These are phyloP conservation scores for Colletotrichum plurivorum DNA, from an alignment of 2,329 filamentous ascomycete genomes.

Conservation along the genomic window DNA sequence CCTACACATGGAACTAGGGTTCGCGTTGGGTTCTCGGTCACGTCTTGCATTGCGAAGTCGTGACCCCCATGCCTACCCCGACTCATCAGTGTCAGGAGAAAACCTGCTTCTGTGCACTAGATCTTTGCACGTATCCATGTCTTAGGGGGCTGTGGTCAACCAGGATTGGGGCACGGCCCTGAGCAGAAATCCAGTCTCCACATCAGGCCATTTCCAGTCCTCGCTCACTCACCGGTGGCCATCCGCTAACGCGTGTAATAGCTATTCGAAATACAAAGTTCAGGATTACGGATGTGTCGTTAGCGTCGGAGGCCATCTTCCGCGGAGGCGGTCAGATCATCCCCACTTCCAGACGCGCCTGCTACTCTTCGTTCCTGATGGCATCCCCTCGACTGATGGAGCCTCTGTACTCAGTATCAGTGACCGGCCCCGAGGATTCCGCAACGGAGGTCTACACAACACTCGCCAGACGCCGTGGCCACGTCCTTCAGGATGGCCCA, in stretches of 20 bases:
- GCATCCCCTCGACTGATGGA: slow-evolving; percentile 97
- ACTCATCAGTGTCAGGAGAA: slow-evolving; percentile 18
- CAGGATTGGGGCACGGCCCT: slow-evolving; percentile 34
- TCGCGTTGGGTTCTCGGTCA: slow-evolving; percentile 31
- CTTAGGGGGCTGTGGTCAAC: slow-evolving; percentile 30
- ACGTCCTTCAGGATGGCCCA: slow-evolving; percentile 93
- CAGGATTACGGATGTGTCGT: slow-evolving; percentile 89
- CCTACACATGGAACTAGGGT: slow-evolving; percentile 28
- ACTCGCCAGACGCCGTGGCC: slow-evolving; percentile 87
- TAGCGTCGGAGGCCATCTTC: slow-evolving; percentile 93
- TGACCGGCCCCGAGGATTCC: slow-evolving; percentile 92
- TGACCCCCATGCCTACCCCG: slow-evolving; percentile 17
- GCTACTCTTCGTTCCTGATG: slow-evolving; percentile 98
- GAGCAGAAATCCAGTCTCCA: slow-evolving; percentile 22
- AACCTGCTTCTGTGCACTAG: slow-evolving; percentile 37
- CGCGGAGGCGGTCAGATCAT: slow-evolving; percentile 97
- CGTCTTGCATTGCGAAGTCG: slow-evolving; percentile 30
- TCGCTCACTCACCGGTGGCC: slow-evolving; percentile 24
- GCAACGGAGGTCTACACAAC: slow-evolving; percentile 94
- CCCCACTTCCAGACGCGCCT: slow-evolving; percentile 90
- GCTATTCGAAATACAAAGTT: slow-evolving; percentile 98
- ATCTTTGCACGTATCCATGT: slow-evolving; percentile 27
- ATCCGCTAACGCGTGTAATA: slow-evolving; percentile 55
- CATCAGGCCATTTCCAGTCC: slow-evolving; percentile 32
- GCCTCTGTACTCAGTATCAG: slow-evolving; percentile 91